These are phyloP conservation scores for Paratinospora sagittata DNA, from an alignment of 164 flowering plant species.

Conservation along the genomic window DNA sequence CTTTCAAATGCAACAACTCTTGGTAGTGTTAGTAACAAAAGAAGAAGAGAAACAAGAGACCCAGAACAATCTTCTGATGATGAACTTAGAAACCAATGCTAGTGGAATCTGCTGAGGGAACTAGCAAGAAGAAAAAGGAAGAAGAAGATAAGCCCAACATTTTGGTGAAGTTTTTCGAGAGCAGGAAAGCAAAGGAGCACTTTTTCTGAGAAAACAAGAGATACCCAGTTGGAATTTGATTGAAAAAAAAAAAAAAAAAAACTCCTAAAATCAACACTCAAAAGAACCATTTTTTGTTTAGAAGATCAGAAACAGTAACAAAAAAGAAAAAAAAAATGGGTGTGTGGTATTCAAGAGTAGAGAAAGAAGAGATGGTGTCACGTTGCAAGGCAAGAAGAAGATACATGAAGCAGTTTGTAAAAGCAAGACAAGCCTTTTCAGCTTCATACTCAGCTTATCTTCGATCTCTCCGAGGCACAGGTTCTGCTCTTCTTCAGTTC, in stretches of 20 bases:
- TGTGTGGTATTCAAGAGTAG: conserved; percentile 60
- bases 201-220: no score
- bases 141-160: no score
- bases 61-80: neutral
- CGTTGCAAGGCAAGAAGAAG: conserved; percentile 78
- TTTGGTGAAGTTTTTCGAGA: no score
- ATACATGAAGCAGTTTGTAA: conserved; percentile 83
- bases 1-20: no score
- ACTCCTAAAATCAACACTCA: neutral
- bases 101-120: neutral
- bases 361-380: conserved; percentile 68
- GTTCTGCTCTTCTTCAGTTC: conserved; percentile 82
- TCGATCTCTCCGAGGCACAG: conserved; percentile 68
- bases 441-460: conserved; percentile 64
- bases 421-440: conserved; percentile 66
- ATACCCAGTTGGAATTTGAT: conserved; percentile 4
- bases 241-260: neutral
- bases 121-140: no score
- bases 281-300: neutral
- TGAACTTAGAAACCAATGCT: neutral
- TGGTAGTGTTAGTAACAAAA: no score
- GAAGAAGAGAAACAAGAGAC: no score
- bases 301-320: neutral
- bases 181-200: no score
- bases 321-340: conserved; percentile 42